Base-by-base conservation (phyloP, 2,329 filamentous ascomycete genomes). In the Scedosporium dehoogii region DNA sequence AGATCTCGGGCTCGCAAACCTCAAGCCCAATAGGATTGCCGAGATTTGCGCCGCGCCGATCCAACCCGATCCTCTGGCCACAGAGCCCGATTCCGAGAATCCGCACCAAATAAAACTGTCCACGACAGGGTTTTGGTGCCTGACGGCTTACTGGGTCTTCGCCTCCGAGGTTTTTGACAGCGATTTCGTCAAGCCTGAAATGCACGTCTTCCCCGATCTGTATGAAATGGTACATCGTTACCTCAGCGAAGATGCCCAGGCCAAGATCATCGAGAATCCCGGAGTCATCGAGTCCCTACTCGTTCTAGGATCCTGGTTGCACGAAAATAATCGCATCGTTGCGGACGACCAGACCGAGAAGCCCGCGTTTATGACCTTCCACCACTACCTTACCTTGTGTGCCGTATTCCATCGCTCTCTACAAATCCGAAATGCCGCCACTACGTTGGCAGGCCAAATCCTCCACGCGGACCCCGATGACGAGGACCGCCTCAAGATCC, bases 141-240 rank as follows among this genome's bases (percentile, higher is more conserved):
- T 89, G 42, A 73, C 85, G 16, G 81, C 83, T 6, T 87, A 86
- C 70, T 84, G 81, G 74, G 76, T 87, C 51, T 86, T 88, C 67
- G 83, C 85, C 0, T 78, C 82, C 0, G 79, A 85, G 18, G 73
- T 88, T 4, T 88, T 88, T 67, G 78, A 82, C 55, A 80, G 84
- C 5, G 76, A 83, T 66, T 78, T 80, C 59, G 76, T 80, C 12
- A 71, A 73, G 51, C 84, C 84, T 1, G 74, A 79, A 4, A 77
- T 87, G 63, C 70, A 79, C 68, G 78, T 87, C 64, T 85, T 88
- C 66, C 85, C 86, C 0, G 79, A 85, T 38, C 85, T 88, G 68
- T 75, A 79, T 42, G 72, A 74, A 16, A 72, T 88, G 4, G 69
- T 87, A 9, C 75, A 79, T 58, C 74, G 76, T 12, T 85, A 85